Conservation (phyloP, 371 early-diverging fungal genomes). For the Circinella minor region DNA sequence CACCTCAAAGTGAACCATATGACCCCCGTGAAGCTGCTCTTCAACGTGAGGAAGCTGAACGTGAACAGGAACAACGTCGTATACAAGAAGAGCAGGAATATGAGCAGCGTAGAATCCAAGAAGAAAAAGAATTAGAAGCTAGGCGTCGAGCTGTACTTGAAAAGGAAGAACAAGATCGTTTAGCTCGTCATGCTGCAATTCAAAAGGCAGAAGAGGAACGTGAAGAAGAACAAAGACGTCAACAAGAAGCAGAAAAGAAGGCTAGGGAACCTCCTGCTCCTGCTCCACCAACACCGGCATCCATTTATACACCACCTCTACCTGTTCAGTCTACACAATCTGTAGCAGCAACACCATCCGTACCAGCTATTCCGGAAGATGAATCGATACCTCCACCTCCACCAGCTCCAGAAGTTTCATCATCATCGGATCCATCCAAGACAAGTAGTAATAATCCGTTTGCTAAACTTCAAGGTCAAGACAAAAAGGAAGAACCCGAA, state of each 20-base stretch:
- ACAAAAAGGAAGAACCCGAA: constrained; percentile 11
- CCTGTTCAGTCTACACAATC: neutral
- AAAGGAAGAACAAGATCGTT: constrained; percentile 32
- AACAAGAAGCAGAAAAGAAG: constrained; percentile 15
- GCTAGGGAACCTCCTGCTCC: constrained; percentile 5
- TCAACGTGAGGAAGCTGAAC: constrained; percentile 17
- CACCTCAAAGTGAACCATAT: neutral
- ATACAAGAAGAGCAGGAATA: constrained; percentile 22
- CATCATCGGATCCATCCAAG: constrained; percentile 9
- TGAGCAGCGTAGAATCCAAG: constrained; percentile 22
- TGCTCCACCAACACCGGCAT: constrained; percentile 14
- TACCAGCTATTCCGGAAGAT: constrained; percentile 6
- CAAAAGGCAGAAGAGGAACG: constrained; percentile 40
- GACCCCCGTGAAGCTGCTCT: neutral
- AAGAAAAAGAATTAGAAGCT: constrained; percentile 18
- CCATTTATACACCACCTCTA: constrained; percentile 1
- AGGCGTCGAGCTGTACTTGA: constrained; percentile 21
- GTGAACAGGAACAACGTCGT: constrained; percentile 28
- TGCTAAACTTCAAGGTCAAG: constrained; percentile 41
- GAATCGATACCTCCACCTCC: constrained; percentile 20
- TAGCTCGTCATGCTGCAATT: constrained; percentile 32
- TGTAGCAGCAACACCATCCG: constrained; percentile 10
- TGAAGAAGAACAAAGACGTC: constrained; percentile 20
- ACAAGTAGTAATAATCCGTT: constrained; percentile 54
- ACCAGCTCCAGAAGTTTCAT: constrained; percentile 13